Percentiles rank a stretch among this genome's conserved stretches.
These are phyloP conservation scores for Capronia americana DNA, from an alignment of 2,329 filamentous ascomycete species.

Conservation along the genomic window DNA sequence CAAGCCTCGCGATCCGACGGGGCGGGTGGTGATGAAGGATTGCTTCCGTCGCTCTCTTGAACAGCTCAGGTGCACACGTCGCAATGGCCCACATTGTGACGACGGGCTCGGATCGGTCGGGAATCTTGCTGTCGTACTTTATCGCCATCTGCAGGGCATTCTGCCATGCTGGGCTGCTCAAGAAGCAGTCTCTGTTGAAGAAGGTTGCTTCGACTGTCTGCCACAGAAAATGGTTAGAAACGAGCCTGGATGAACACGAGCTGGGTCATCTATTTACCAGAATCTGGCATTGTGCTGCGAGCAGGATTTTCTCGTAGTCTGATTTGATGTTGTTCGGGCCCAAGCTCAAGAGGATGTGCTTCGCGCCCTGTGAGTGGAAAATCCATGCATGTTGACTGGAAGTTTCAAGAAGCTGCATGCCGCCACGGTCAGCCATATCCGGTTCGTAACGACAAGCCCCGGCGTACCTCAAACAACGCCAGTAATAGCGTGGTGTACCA, in stretches of 20 bases:
- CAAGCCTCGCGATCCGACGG: conserved; percentile 1
- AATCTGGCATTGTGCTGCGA: conserved; percentile 19
- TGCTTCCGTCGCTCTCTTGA: conserved; percentile 20
- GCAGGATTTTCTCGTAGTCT: conserved; percentile 23
- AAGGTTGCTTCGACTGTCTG: conserved; percentile 28
- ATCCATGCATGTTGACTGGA: conserved; percentile 23
- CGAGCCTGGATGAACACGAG: background rate
- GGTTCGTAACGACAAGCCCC: background rate
- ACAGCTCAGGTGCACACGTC: conserved; percentile 19
- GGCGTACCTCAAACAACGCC: conserved; percentile 24
- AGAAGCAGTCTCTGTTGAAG: conserved; percentile 25
- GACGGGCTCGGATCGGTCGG: conserved; percentile 22
- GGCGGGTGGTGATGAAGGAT: conserved; percentile 5
- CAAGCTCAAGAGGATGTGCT: conserved; percentile 21
- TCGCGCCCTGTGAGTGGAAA: conserved; percentile 22
- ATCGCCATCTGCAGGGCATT: conserved; percentile 18
- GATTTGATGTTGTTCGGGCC: conserved; percentile 25
- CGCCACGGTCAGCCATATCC: conserved; percentile 11
- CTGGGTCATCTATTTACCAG: conserved; percentile 16
- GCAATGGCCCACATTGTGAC: conserved; percentile 26
- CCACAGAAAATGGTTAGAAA: background rate
- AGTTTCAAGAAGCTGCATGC: conserved; percentile 23
- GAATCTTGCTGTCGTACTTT: background rate
- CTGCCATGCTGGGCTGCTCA: conserved; percentile 25
- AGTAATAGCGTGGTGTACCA: conserved; percentile 30